Base-by-base conservation (phyloP, 371 early-diverging fungal genomes). In the Rhizopus stolonifer region DNA sequence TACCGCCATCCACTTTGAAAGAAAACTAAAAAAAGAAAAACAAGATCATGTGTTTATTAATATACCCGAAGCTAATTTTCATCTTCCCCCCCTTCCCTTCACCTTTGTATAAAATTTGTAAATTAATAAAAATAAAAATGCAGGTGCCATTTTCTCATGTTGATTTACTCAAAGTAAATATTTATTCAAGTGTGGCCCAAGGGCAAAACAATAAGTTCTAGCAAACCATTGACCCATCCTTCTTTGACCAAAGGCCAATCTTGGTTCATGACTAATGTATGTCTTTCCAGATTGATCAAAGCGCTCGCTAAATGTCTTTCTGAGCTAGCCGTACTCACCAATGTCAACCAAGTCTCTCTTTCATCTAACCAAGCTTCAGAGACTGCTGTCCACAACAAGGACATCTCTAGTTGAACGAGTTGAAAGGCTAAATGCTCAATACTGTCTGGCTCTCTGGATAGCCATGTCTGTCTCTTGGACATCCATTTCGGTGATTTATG, bases 401-500 rank as follows among this genome's bases (percentile, higher is more conserved):
- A 74, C 72, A 74, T 77, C 33, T 77, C 78, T 15, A 77, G 49
- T 40, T 77, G 69, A 19, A 77, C 69, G 10, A 77, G 55, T 38
- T 72, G 72, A 47, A 60, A 72, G 1, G 78, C 78, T 2, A 74
- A 59, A 36, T 74, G 70, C 21, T 77, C 74, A 23, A 74, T 72
- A 31, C 56, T 74, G 3, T 36, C 46, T 0, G 78, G 72, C n/a
- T 63, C 62, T 17, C 68, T 54, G 13, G 58, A 48, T 1, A 71
- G 40, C 78, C 78, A 77, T 23, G 61, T 69, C 3, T 47, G 33
- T 34, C 78, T 46, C 19, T 64, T 58, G 3, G 74, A 50, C 25
- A 74, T 21, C 78, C 78, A 77, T 26, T 70, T 67, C 4, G 78
- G 77, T 15, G 73, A 71, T 58, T 77, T 77, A 39, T 77, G 72